Evolutionary conservation across 176 grass and related monocot species (phyloP).

Genomic region (Lolium rigidum): DNA sequence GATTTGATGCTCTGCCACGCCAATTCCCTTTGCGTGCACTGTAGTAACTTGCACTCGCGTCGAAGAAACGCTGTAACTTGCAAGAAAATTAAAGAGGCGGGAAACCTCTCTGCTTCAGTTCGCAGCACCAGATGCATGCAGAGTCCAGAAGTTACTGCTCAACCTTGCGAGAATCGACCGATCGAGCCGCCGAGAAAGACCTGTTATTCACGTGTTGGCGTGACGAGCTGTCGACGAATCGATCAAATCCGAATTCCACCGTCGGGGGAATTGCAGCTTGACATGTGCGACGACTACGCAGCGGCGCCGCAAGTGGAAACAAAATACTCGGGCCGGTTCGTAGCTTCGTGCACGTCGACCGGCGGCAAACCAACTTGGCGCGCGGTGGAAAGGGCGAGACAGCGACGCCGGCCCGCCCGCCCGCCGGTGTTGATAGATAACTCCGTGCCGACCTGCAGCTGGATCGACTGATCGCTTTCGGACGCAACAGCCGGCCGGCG

Average conservation of each 20-base stretch:
- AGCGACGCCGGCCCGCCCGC: constrained; percentile 39
- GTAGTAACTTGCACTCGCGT: background rate
- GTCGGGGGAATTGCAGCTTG: background rate
- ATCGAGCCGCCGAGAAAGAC: background rate
- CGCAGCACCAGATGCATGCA: constrained; percentile 9
- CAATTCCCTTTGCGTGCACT: constrained; percentile 32
- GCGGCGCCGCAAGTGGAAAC: constrained; percentile 34
- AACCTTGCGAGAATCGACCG: background rate
- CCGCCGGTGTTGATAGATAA: constrained; percentile 34
- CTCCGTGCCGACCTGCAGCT: constrained; percentile 46
- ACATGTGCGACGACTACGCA: background rate
- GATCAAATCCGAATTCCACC: constrained; percentile 1
- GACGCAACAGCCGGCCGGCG: constrained; percentile 14
- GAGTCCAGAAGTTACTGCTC: background rate
- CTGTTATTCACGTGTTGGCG: background rate
- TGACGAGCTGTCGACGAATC: constrained; percentile 2
- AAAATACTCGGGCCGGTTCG: constrained; percentile 35
- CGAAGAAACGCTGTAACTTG: background rate
- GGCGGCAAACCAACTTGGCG: constrained; percentile 53
- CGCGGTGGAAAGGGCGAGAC: constrained; percentile 47
- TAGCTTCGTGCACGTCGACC: constrained; percentile 54
- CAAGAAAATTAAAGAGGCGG: background rate
- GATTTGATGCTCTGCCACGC: background rate
- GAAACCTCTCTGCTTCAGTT: background rate
- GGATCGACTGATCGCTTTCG: constrained; percentile 45